Percentiles rank a stretch among this genome's conserved stretches.
These are phyloP conservation scores for Vanderwaltozyma yarrowii DNA, from an alignment of 805 yeast genomes.

Conservation along the genomic window DNA sequence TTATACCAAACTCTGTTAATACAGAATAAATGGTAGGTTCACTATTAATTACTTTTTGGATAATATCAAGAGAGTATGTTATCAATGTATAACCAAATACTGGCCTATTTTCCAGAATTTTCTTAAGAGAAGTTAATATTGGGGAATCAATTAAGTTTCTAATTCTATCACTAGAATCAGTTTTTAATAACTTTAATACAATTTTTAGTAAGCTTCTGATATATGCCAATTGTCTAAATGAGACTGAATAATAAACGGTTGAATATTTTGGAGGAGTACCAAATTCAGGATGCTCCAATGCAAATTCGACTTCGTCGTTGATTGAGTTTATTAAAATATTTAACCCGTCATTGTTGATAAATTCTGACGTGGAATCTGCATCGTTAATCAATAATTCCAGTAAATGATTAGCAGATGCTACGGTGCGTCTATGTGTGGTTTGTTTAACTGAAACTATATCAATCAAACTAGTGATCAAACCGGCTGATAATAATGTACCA, in stretches of 20 bases:
- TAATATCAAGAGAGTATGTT: conserved; percentile 49
- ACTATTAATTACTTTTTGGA: conserved; percentile 66
- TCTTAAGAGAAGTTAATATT: conserved; percentile 49
- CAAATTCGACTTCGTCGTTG: conserved; percentile 54
- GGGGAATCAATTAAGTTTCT: conserved; percentile 82
- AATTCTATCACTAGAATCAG: conserved; percentile 76
- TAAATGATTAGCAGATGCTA: conserved; percentile 55
- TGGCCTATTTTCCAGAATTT: conserved; percentile 43
- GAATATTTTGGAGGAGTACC: conserved; percentile 49
- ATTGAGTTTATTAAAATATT: conserved; percentile 47
- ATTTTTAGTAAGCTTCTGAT: conserved; percentile 54
- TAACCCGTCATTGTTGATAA: conserved; percentile 61
- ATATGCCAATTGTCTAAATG: conserved; percentile 50
- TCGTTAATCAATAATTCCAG: conserved; percentile 37
- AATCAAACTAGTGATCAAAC: conserved; percentile 55
- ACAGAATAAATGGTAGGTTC: conserved; percentile 86
- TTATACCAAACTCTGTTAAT: conserved; percentile 65
- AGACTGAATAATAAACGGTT: conserved; percentile 40
- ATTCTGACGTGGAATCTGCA: conserved; percentile 47
- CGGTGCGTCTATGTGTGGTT: conserved; percentile 42
- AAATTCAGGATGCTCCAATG: conserved; percentile 45
- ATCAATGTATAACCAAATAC: conserved; percentile 61
- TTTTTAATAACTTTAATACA: conserved; percentile 49
- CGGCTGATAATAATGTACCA: conserved; percentile 59
- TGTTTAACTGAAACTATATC: conserved; percentile 47